phyloP scores from a whole-genome alignment of 345 rosid species.

The Lenwebbia sp. region DNA sequence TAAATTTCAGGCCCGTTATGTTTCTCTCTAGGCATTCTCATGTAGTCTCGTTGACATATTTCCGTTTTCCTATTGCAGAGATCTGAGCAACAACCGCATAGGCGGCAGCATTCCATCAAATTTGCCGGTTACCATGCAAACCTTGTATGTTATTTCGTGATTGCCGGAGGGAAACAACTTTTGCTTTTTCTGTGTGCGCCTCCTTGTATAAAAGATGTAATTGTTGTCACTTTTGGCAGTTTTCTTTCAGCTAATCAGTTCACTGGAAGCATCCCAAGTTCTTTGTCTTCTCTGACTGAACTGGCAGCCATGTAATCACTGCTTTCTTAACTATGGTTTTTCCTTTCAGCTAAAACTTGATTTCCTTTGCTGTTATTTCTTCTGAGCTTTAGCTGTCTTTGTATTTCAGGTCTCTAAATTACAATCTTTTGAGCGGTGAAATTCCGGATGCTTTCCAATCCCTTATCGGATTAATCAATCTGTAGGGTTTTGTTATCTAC shows the following conservation, averaged over 20 bases:
- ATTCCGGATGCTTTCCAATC: constrained; percentile 72
- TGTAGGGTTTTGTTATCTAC: constrained; percentile 41
- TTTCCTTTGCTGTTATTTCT: neutral
- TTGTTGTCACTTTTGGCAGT: constrained; percentile 49
- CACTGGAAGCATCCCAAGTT: constrained; percentile 86
- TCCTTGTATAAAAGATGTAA: constrained; percentile 11
- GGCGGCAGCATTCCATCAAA: constrained; percentile 84
- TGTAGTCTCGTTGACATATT: neutral
- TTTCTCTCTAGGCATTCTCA: neutral
- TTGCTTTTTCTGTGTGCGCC: neutral
- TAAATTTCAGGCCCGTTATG: neutral
- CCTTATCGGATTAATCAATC: constrained; percentile 62
- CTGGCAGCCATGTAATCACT: constrained; percentile 61
- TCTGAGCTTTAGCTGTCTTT: neutral
- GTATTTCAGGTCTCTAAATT: constrained; percentile 65
- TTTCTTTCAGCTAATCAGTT: constrained; percentile 88
- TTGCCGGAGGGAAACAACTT: neutral
- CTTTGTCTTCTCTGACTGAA: constrained; percentile 46
- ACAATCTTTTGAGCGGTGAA: constrained; percentile 74
- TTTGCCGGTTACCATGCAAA: constrained; percentile 70
- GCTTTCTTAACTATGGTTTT: neutral
- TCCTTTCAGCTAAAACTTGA: constrained; percentile 1
- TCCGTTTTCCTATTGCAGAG: constrained; percentile 36
- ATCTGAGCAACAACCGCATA: constrained; percentile 80
- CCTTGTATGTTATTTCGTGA: constrained; percentile 29